Evolutionary conservation across 176 grass and related monocot genomes (phyloP), one percentile per base, ranked within the genome.

Genomic region (Stipa capillata): DNA sequence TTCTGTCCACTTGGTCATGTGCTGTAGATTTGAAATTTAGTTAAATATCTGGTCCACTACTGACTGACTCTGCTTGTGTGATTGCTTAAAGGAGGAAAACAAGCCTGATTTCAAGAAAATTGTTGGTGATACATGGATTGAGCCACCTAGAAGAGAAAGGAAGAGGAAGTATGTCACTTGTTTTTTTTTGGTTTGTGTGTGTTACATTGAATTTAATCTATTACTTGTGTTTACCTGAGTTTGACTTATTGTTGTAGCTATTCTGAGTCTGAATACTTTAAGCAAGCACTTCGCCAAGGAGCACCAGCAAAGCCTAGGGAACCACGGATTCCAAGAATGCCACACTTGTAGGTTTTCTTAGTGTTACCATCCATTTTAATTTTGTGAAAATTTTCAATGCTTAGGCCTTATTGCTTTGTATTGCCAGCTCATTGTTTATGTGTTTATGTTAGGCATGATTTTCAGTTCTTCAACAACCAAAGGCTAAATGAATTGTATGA

Each of bases 401-500:
- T 47, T 25, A 6, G 0, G 1, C 23, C 21, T 50, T 80, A 15
- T 42, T 63, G 48, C 32, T 50, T 77, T 21, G 13, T 70, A 50
- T 57, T 48, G 31, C 31, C n/a, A 56, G 45, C 70, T 87, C 27
- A 65, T 75, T 12, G n/a, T 62, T 25, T 25, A 35, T 71, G 56
- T 80, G 11, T 55, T 4, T 47, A 8, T 83, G 28, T 47, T 55
- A 99, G 96, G 75, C 96, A 99, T 75, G 96, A 99, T 89, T 99
- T 99, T 76, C 96, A 99, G 74, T 99, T 99, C 79, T 99, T 95
- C 69, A 99, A 99, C 86, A 99, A 52, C 17, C 92, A 99, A 72
- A 93, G 96, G 58, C 66, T 99, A 10, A 99, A 86, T 63, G 92
- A 99, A 60, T 84, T 99, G 44, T 99, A 99, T 69, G 96, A 99